Conservation (phyloP, 345 rosid species). For the Abelmoschus esculentus region DNA sequence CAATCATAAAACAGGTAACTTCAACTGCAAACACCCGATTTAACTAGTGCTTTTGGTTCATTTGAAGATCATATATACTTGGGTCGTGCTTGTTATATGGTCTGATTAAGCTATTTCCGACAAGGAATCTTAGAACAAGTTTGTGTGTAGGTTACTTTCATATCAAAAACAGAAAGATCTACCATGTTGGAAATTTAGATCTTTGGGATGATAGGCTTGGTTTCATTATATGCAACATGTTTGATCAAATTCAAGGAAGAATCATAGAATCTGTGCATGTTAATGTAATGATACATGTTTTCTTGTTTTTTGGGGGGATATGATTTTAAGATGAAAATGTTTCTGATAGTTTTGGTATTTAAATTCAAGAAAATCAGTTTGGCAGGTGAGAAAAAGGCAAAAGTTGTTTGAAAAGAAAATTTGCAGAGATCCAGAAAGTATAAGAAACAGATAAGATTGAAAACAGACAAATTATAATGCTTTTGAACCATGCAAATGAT, state of each 20-base stretch:
- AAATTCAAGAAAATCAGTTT: slow-evolving; percentile 14
- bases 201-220: background rate
- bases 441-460: background rate
- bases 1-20: slow-evolving; percentile 5
- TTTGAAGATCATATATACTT: background rate
- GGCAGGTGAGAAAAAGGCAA: slow-evolving; percentile 5
- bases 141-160: background rate
- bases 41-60: background rate
- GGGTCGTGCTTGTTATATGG: background rate
- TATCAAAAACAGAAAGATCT: background rate
- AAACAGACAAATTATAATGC: background rate
- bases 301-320: background rate
- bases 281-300: background rate
- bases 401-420: background rate
- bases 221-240: background rate
- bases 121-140: background rate
- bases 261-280: slow-evolving; percentile 9
- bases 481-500: background rate
- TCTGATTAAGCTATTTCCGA: slow-evolving; percentile 2
- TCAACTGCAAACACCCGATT: background rate
- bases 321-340: slow-evolving; percentile 6
- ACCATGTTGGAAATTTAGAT: background rate
- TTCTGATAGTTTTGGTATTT: background rate
- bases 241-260: slow-evolving; percentile 7
- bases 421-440: background rate